Base-by-base conservation (phyloP, 805 yeast species). In the Barnettozyma sucrosica region DNA sequence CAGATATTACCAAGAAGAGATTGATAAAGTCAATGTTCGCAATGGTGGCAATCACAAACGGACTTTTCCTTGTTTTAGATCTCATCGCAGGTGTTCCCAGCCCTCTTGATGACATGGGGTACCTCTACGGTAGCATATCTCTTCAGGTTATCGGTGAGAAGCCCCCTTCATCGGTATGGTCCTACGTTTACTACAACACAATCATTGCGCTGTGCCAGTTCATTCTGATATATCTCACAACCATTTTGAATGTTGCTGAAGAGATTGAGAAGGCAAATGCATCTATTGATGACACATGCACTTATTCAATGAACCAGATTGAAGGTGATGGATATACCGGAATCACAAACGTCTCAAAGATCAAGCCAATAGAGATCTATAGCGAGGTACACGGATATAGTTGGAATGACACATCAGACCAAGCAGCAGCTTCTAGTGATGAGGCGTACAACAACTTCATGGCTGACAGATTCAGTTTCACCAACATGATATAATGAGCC, bases 61-160 rank as follows among this genome's bases (percentile, higher is more conserved):
- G 47, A 0, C 20, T 58, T 2, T 63, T 63, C n/a, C 53, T 70
- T 11, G 51, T 69, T 3, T 51, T 64, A 5, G 73, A 75, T 50
- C 49, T 73, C n/a, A 24, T 67, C 2, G 63, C 64, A 10, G 66
- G 69, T 7, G 55, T 66, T 20, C 57, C 58, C 1, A 43, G 47
- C 9, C 21, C 47, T 10, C 14, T 18, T 10, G 25, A 40, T 26
- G 57, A 54, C 7, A 49, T 52, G 4, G 60, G 62, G 1, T 49
- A 43, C 33, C 58, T 60, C 2, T 62, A 68, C 51, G 78, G 79
- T 1, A 56, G 66, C n/a, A 48, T 70, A 18, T 55, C 69, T 3
- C 43, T 76, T 23, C 76, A 74, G 50, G 53, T 76, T 18, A 70
- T 77, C 20, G 83, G 83, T 0, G 81, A 78, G 48, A 51, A 53